Evolutionary conservation across 2,329 filamentous ascomycete species (phyloP).

Genomic region (Myrmaecium sp.): DNA sequence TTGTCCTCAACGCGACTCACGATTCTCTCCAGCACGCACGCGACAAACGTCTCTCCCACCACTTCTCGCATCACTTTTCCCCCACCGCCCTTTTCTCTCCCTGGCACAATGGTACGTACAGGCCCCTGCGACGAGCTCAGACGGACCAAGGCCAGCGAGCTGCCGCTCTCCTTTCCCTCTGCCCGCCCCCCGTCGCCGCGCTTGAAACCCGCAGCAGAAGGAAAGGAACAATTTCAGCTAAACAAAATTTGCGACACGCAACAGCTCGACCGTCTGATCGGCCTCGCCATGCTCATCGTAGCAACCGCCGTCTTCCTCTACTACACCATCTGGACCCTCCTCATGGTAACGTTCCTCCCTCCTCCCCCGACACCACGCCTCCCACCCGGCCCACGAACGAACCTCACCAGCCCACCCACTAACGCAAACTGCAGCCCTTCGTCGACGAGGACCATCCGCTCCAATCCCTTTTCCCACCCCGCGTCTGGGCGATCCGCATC

Average conservation of each 20-base stretch:
- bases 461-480: constrained; percentile 87
- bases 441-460: constrained; percentile 89
- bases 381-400: background rate
- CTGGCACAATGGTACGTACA: too few species aligned
- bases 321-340: constrained; percentile 93
- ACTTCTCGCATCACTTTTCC: too few species aligned
- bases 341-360: constrained; percentile 53
- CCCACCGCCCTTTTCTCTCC: too few species aligned
- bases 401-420: constrained; percentile 4
- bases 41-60: too few species aligned
- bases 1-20: too few species aligned
- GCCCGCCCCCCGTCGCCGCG: too few species aligned
- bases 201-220: too few species aligned
- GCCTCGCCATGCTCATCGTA: constrained; percentile 59
- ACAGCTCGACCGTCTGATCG: constrained; percentile 79
- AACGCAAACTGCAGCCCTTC: constrained; percentile 54
- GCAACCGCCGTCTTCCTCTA: constrained; percentile 65
- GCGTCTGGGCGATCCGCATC: constrained; percentile 97
- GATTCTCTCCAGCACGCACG: too few species aligned
- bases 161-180: too few species aligned
- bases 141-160: too few species aligned
- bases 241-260: background rate
- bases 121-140: too few species aligned
- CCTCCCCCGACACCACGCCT: constrained; percentile 1
- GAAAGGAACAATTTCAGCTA: too few species aligned